Conservation (phyloP, 78 protist genomes). For the Pelomyxa schiedti region DNA sequence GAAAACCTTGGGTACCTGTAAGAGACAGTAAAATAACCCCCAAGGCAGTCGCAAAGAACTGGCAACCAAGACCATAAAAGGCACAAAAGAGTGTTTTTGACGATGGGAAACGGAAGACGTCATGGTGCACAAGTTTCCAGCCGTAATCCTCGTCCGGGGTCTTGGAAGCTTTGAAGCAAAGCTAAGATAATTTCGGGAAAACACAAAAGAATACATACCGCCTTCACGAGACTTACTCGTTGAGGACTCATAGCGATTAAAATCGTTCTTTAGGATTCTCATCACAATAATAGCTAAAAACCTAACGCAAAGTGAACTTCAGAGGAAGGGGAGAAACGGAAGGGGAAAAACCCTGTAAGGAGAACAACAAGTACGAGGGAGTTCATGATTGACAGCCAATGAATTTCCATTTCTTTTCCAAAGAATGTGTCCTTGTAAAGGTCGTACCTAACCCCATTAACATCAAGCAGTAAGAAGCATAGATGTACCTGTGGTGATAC, state of each 20-base stretch:
- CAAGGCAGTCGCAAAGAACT: slow-evolving; percentile 59
- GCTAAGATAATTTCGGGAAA: not conserved
- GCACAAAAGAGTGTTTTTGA: slow-evolving; percentile 63
- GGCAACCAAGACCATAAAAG: slow-evolving; percentile 79
- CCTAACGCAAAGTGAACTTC: too few relatives aligned
- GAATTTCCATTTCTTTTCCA: slow-evolving; percentile 73
- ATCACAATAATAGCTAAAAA: slow-evolving; percentile 77
- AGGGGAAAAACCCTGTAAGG: slow-evolving; percentile 86
- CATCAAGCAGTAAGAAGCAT: not conserved
- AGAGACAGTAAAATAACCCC: slow-evolving; percentile 56
- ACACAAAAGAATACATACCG: not conserved
- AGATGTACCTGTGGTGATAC: slow-evolving; percentile 19
- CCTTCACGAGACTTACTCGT: not conserved
- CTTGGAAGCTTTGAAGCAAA: not conserved
- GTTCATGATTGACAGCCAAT: slow-evolving; percentile 94
- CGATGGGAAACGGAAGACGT: slow-evolving; percentile 93
- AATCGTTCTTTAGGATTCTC: slow-evolving; percentile 83
- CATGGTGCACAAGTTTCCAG: slow-evolving; percentile 95
- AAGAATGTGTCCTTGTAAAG: slow-evolving; percentile 23
- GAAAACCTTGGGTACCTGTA: too few relatives aligned
- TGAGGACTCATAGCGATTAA: slow-evolving; percentile 33
- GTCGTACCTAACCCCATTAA: slow-evolving; percentile 20
- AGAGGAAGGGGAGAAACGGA: too few relatives aligned
- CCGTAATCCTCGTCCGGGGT: slow-evolving; percentile 87
- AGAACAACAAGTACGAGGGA: slow-evolving; percentile 85